These are phyloP conservation scores for Magnusiomyces starmeri DNA, from an alignment of 1,139 yeast species.

Conservation along the genomic window DNA sequence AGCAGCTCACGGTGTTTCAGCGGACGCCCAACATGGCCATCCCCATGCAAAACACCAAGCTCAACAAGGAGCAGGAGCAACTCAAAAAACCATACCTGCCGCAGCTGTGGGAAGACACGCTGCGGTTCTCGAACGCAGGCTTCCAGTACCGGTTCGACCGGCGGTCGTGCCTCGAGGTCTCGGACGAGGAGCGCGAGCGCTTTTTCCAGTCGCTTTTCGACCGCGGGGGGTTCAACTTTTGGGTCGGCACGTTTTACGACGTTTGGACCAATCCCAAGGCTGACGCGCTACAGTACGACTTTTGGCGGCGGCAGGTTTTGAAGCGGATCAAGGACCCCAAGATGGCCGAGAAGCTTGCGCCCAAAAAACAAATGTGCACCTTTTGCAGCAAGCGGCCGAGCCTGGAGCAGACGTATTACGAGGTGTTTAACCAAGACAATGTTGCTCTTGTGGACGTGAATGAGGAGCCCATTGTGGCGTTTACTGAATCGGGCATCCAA, in stretches of 20 bases:
- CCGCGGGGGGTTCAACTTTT: conserved; percentile 26
- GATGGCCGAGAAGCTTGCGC: conserved; percentile 26
- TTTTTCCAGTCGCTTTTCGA: conserved; percentile 21
- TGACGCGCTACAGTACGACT: conserved; percentile 25
- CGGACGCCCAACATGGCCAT: conserved; percentile 27
- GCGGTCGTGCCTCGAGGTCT: conserved; percentile 16
- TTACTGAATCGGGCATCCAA: conserved; percentile 25
- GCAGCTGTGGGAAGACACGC: conserved; percentile 18
- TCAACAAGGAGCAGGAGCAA: conserved; percentile 13
- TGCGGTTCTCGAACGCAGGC: conserved; percentile 26
- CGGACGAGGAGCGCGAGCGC: conserved; percentile 24
- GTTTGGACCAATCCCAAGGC: conserved; percentile 23
- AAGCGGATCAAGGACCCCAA: conserved; percentile 27
- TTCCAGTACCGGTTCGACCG: conserved; percentile 12
- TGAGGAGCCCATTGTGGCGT: conserved; percentile 24
- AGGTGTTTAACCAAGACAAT: conserved; percentile 28
- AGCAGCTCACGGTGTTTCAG: conserved; percentile 25
- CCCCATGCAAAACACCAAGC: conserved; percentile 25
- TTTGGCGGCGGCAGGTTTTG: conserved; percentile 26
- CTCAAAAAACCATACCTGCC: conserved; percentile 17
- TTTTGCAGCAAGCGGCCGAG: conserved; percentile 31
- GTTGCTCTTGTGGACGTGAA: conserved; percentile 27
- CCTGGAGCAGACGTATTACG: conserved; percentile 25
- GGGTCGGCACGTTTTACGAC: conserved; percentile 28
- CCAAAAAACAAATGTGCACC: conserved; percentile 25